Conservation (phyloP, 2,329 filamentous ascomycete genomes). For the Fusarium cyanostomum region DNA sequence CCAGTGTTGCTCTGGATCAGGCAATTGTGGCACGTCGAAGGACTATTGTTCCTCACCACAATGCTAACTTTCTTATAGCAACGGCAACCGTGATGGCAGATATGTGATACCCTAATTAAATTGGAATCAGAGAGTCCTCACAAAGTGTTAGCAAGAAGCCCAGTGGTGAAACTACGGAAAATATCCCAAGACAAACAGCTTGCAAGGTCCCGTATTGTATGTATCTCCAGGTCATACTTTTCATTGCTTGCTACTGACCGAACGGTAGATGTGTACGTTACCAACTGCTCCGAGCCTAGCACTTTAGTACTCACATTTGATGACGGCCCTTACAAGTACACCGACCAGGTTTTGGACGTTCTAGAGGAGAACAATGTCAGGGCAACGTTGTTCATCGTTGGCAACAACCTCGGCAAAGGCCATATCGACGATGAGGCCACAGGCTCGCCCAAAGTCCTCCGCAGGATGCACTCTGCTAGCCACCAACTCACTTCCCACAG, state of each 20-base stretch:
- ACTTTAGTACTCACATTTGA: constrained; percentile 57
- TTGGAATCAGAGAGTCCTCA: background rate
- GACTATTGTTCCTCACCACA: constrained; percentile 48
- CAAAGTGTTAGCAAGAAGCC: constrained; percentile 40
- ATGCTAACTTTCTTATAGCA: constrained; percentile 50
- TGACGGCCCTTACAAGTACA: constrained; percentile 57
- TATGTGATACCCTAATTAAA: constrained; percentile 25
- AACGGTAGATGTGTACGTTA: constrained; percentile 45
- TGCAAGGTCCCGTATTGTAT: constrained; percentile 49
- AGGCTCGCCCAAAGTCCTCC: constrained; percentile 49
- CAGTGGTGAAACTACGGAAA: constrained; percentile 42
- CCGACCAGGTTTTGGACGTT: constrained; percentile 51
- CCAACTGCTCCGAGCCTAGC: constrained; percentile 45
- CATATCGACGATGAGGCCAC: constrained; percentile 50
- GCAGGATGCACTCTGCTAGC: constrained; percentile 51
- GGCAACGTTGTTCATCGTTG: constrained; percentile 55
- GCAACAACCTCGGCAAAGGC: constrained; percentile 51
- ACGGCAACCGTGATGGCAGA: constrained; percentile 49
- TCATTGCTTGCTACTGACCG: constrained; percentile 1
- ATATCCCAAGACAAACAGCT: constrained; percentile 39
- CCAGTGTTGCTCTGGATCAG: constrained; percentile 48
- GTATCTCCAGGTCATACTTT: background rate
- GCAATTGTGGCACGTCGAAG: constrained; percentile 47
- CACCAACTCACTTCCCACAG: constrained; percentile 58
- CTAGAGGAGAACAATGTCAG: constrained; percentile 45